Evolutionary conservation across 2,329 filamentous ascomycete species (phyloP).

Genomic region (Myriosclerotinia duriaeana): DNA sequence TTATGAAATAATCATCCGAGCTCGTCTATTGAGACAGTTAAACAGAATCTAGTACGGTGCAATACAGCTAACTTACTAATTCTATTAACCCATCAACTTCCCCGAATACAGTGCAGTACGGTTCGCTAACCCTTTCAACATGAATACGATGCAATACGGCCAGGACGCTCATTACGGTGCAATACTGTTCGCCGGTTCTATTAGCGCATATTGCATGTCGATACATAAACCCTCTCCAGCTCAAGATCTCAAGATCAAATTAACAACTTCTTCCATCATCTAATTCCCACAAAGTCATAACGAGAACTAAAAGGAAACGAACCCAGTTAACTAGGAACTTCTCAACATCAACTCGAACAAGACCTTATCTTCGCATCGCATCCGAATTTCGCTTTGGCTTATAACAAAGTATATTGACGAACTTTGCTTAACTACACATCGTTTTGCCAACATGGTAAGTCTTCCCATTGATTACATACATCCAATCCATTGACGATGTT

Average conservation of each 20-base stretch:
- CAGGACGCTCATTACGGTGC: too few species aligned
- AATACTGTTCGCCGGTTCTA: too few species aligned
- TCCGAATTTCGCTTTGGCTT: too few species aligned
- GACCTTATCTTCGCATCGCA: not conserved
- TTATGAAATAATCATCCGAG: too few species aligned
- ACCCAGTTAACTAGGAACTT: not conserved
- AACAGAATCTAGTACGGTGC: not conserved
- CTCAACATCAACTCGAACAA: not conserved
- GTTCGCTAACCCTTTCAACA: too few species aligned
- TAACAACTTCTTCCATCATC: not conserved
- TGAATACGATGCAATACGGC: too few species aligned
- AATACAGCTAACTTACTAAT: not conserved
- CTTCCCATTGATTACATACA: not conserved
- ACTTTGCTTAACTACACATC: not conserved
- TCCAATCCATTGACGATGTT: too few species aligned
- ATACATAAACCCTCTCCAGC: not conserved
- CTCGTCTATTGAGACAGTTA: not conserved
- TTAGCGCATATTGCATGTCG: too few species aligned
- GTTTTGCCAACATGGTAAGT: not conserved
- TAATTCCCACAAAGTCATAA: not conserved
- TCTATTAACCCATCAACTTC: not conserved
- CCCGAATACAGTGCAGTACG: not conserved
- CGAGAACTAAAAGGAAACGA: too few species aligned
- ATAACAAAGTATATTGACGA: not conserved
- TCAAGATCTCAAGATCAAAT: not conserved